Conservation (phyloP, 208 protist species). For the Leishmania arabica region DNA sequence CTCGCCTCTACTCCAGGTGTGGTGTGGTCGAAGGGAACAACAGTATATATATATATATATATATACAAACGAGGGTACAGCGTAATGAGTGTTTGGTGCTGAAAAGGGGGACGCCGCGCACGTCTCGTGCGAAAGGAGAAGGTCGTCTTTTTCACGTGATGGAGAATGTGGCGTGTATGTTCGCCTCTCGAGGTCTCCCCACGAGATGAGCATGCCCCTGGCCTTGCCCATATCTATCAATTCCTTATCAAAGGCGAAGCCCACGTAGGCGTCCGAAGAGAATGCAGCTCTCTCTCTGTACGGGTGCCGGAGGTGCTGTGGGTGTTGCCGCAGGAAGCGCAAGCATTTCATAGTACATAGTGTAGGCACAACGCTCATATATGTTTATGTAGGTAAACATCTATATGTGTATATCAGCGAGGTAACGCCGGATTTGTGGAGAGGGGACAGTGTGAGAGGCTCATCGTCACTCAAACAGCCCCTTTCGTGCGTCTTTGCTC, state of each 20-base stretch:
- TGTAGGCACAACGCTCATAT: not conserved
- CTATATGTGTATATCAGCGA: not conserved
- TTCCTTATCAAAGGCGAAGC: not conserved
- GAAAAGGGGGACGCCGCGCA: not conserved
- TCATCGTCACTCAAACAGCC: too few species aligned
- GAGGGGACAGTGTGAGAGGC: not conserved
- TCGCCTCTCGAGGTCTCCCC: not conserved
- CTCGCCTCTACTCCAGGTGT: not conserved
- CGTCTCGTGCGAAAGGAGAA: not conserved
- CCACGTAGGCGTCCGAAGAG: not conserved
- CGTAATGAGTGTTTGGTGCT: not conserved
- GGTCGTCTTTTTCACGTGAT: not conserved
- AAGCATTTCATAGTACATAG: not conserved
- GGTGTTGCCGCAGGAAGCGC: not conserved
- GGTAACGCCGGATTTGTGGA: not conserved
- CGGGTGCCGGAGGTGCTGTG: not conserved
- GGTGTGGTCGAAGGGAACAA: too few species aligned
- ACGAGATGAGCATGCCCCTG: too few species aligned
- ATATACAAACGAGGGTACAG: not conserved
- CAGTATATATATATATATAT: too few species aligned
- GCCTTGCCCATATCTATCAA: not conserved
- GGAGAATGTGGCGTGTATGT: not conserved
- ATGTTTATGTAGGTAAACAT: not conserved
- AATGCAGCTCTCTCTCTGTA: not conserved
- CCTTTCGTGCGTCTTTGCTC: not conserved